A percentile compares a stretch with the other conserved stretches of the same genome.
phyloP scores from a whole-genome alignment of 805 yeast species.

The Ogataea trehalophila region DNA sequence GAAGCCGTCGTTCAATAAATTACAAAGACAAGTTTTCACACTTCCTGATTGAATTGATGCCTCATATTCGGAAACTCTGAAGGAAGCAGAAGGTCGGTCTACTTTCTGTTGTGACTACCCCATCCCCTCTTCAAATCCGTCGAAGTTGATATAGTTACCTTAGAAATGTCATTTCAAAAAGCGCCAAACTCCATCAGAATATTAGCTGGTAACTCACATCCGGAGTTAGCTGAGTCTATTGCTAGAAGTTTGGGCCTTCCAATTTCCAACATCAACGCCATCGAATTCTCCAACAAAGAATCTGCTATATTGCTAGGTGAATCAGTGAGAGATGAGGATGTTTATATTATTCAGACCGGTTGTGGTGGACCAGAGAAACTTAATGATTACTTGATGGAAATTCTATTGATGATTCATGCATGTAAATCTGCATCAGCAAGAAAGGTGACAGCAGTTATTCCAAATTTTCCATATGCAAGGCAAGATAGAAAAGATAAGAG shows the following conservation, averaged over 20 bases:
- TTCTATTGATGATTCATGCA: conserved; percentile 86
- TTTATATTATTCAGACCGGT: conserved; percentile 80
- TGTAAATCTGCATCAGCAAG: conserved; percentile 95
- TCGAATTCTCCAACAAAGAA: conserved; percentile 83
- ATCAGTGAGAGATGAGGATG: conserved; percentile 87
- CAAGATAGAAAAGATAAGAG: conserved; percentile 96
- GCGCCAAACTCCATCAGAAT: conserved; percentile 44
- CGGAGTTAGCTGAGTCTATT: conserved; percentile 71
- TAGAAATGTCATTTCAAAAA: conserved; percentile 28
- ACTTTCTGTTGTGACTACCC: background rate
- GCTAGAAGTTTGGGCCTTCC: conserved; percentile 60
- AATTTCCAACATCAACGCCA: conserved; percentile 72
- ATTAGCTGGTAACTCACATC: conserved; percentile 72
- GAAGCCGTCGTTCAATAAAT: no score
- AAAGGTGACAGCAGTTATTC: conserved; percentile 89
- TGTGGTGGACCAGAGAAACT: conserved; percentile 72
- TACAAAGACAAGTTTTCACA: no score
- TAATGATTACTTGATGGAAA: conserved; percentile 83
- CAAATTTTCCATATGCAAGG: conserved; percentile 95
- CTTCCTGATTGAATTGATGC: no score
- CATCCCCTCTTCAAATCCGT: background rate
- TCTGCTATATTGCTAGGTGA: conserved; percentile 86
- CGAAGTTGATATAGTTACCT: background rate
- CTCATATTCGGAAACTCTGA: no score
- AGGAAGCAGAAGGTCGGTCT: no score